These are phyloP conservation scores for Coemansia furcata DNA, from an alignment of 192 early-diverging fungal genomes.

Conservation along the genomic window DNA sequence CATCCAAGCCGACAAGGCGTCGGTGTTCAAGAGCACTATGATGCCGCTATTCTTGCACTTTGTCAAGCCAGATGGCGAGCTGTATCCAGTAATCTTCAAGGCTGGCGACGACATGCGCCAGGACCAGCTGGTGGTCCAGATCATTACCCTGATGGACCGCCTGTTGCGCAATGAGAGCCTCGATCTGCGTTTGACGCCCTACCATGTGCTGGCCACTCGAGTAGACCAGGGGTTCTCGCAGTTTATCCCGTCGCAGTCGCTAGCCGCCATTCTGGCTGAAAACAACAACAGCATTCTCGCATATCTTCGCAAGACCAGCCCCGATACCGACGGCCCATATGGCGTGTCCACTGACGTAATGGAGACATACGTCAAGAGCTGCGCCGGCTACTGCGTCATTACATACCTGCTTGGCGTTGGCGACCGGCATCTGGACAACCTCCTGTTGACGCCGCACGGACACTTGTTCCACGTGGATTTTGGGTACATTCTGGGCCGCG, in stretches of 20 bases:
- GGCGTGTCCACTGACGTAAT: slow-evolving; percentile 75
- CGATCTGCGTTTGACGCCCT: slow-evolving; percentile 89
- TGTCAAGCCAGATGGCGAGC: slow-evolving; percentile 72
- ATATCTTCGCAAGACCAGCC: slow-evolving; percentile 75
- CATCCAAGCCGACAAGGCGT: slow-evolving; percentile 75
- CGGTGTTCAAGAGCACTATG: slow-evolving; percentile 89
- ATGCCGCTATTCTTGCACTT: slow-evolving; percentile 88
- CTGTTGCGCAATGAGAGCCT: slow-evolving; percentile 94
- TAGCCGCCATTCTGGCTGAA: slow-evolving; percentile 88
- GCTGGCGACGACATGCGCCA: slow-evolving; percentile 95
- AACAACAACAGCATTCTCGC: slow-evolving; percentile 77
- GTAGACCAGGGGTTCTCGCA: slow-evolving; percentile 94
- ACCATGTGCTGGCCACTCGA: slow-evolving; percentile 94
- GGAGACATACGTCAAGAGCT: slow-evolving; percentile 95
- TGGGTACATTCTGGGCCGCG: slow-evolving; percentile 96
- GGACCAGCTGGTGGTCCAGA: slow-evolving; percentile 97
- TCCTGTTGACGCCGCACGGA: slow-evolving; percentile 85
- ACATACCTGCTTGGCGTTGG: slow-evolving; percentile 97
- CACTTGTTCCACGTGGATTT: slow-evolving; percentile 97
- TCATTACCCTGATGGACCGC: slow-evolving; percentile 96
- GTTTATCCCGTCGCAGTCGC: slow-evolving; percentile 84
- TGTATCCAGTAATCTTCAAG: slow-evolving; percentile 98
- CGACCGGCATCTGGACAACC: slow-evolving; percentile 96
- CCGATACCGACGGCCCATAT: slow-evolving; percentile 62
- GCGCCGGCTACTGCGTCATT: slow-evolving; percentile 98